Conservation (phyloP, 176 grass and related monocot genomes). For the Tillandsia leiboldiana region DNA sequence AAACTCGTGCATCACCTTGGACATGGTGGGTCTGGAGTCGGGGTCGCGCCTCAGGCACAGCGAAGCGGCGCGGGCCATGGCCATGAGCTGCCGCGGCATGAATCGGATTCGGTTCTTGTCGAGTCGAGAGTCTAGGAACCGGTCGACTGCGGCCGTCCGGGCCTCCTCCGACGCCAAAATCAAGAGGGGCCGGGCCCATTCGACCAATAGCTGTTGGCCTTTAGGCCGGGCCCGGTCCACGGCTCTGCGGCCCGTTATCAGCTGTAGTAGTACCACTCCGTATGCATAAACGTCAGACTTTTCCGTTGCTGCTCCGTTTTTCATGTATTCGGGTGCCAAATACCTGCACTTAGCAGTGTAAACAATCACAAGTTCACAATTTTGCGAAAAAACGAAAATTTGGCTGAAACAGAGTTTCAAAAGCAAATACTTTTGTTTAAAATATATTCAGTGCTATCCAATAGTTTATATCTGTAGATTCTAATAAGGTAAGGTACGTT, state of each 20-base stretch:
- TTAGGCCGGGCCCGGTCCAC: conserved; percentile 18
- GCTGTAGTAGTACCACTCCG: conserved; percentile 16
- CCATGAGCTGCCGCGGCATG: conserved; percentile 12
- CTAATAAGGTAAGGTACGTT: no score
- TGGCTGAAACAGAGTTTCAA: background rate
- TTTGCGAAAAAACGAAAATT: no score
- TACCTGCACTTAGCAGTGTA: conserved; percentile 1
- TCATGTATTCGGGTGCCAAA: conserved; percentile 21
- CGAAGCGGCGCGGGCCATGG: conserved; percentile 18
- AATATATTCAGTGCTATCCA: no score
- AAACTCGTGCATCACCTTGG: background rate
- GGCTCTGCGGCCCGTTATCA: conserved; percentile 21
- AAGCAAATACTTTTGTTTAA: background rate
- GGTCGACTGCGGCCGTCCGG: conserved; percentile 11
- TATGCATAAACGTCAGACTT: conserved; percentile 23
- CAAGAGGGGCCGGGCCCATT: conserved; percentile 19
- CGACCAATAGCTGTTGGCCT: conserved; percentile 20
- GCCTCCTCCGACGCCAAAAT: conserved; percentile 4
- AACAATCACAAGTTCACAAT: background rate
- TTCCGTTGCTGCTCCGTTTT: conserved; percentile 15
- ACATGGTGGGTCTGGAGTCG: conserved; percentile 14
- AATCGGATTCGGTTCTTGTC: conserved; percentile 12
- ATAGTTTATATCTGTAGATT: no score
- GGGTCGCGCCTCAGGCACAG: conserved; percentile 22
- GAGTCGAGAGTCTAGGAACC: conserved; percentile 14